Base-by-base conservation (phyloP, 2,329 filamentous ascomycete species). In the Oidium heveae region DNA sequence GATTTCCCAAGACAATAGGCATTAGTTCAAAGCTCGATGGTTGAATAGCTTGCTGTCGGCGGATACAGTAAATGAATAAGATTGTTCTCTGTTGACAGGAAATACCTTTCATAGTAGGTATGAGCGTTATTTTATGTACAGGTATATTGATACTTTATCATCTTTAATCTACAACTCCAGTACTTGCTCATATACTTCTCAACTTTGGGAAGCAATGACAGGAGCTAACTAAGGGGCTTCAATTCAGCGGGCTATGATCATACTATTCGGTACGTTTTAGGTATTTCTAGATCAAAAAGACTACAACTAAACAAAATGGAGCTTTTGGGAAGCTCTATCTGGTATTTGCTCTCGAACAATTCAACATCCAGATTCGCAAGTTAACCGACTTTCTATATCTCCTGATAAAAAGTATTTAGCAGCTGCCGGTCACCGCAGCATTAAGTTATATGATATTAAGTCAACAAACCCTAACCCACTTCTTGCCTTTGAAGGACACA, bases 381-480 rank as follows among this genome's bases (percentile, higher is more conserved):
- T 98, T 62, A 98, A 98, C 69, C 85, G 91, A 46, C 81, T 98
- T 52, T 96, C 89, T 68, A 98, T 98, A 64, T 95, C 91, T 13
- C 91, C 91, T 58, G 91, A 98, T 71, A 98, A 98, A 70, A 84
- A 89, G 58, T 95, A 84, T 68, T 82, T 69, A 84, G 85, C 57
- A 83, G 80, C 24, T n/a, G 81, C 81, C 0, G 81, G 81, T 28
- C 76, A 82, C 66, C 76, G 89, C 67, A 87, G 84, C 53, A 86
- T 98, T 65, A 96, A 96, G 70, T 84, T 98, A 56, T 98, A 93
- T 72, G 91, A 98, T 65, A 94, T 96, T 72, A 94, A 94, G 65
- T 94, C 87, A 16, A 89, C 86, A n/a, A 96, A 96, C 63, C 88
- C 91, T 1, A 91, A 89, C 60, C 84, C 91, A 0, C 75, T 96